Evolutionary conservation across 2,329 filamentous ascomycete species (phyloP).

Genomic region (Fusarium sp.): DNA sequence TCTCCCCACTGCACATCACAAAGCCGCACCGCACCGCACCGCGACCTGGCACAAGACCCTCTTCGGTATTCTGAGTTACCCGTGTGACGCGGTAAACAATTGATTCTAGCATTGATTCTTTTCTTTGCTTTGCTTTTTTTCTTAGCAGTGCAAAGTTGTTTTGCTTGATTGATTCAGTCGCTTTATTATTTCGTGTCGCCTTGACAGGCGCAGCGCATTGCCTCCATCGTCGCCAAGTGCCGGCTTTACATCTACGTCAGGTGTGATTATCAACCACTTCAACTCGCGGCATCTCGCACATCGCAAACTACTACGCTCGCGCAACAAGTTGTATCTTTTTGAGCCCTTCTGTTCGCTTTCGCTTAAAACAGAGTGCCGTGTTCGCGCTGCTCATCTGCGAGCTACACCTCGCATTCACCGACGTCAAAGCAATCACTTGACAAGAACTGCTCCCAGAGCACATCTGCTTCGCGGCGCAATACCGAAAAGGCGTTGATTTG

Average conservation of each 20-base stretch:
- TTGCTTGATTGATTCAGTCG: constrained; percentile 24
- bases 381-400: constrained; percentile 9
- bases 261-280: constrained; percentile 27
- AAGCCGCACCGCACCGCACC: constrained; percentile 47
- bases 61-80: constrained; percentile 21
- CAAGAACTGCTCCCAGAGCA: constrained; percentile 1
- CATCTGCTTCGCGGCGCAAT: constrained; percentile 22
- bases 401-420: not conserved
- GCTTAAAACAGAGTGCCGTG: not conserved
- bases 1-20: constrained; percentile 57
- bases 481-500: constrained; percentile 4
- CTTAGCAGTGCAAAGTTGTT: constrained; percentile 4
- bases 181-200: constrained; percentile 9
- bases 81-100: constrained; percentile 30
- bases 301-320: constrained; percentile 11
- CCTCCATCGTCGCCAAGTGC: constrained; percentile 30
- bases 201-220: constrained; percentile 23
- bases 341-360: not conserved
- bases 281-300: constrained; percentile 13
- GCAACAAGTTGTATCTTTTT: not conserved
- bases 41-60: constrained; percentile 42
- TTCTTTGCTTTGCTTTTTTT: not conserved
- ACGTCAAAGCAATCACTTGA: constrained; percentile 4
- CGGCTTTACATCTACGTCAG: constrained; percentile 26
- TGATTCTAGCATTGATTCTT: not conserved